Evolutionary conservation across 768 basidiomycete genomes (phyloP), one percentile per base, ranked within the genome.

Genomic region (Tylopilus subfusipes): DNA sequence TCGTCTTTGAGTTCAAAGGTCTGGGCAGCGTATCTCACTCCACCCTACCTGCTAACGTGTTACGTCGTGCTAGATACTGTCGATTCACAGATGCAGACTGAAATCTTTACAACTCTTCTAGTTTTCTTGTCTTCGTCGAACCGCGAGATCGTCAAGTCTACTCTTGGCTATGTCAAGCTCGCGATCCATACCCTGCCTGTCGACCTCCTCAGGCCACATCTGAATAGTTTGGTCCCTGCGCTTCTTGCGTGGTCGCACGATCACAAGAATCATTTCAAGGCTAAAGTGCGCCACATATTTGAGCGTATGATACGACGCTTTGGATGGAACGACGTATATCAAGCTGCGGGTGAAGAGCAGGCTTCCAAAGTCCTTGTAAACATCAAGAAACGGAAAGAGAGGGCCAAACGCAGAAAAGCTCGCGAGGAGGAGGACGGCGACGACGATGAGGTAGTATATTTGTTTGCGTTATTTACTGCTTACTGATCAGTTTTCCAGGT

Each of bases 181-280:
- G 84, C 86, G 9, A 85, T 95, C 57, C 94, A 98, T 64, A 87
- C 92, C 0, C 79, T 98, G 24, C 80, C 93, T 0, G 61, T 76
- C 0, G 80, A 86, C 4, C 71, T 91, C 55, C 75, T 97, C 42
- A 80, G 79, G n/a, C 89, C 88, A 0, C 85, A 95, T 61, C 77
- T 99, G 10, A 76, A 78, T 24, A 77, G 77, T 22, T 78, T 98
- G 22, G 90, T 98, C 0, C 90, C 93, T 1, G 88, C 86, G 0
- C 78, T 99, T 13, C 76, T 98, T 31, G 79, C 78, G 43, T 96
- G 97, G 93, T 92, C 93, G 6, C 93, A 97, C 66, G 95, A 98
- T 66, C 96, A 98, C 73, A 96, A 96, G 69, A 98, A 98, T 64
- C 97, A 98, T 68, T 98, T 99, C 84, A 98, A 98, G 71, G 77